Evolutionary conservation across 2,329 filamentous ascomycete species (phyloP), one percentile per base, ranked within the genome.

Genomic region (Trichoderma guizhouense): DNA sequence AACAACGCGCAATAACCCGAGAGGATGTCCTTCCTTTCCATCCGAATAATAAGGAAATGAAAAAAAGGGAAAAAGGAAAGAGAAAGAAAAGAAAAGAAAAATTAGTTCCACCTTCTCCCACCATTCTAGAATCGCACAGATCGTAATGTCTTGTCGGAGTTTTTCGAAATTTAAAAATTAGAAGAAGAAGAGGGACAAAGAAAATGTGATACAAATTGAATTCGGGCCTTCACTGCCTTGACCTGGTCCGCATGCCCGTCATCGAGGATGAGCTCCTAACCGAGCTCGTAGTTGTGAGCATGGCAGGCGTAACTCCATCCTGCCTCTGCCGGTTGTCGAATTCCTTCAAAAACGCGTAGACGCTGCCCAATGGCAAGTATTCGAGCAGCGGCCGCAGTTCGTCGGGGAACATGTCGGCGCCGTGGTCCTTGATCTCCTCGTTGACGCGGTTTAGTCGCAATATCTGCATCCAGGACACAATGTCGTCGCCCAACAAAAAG

Each of bases 401-500:
- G 51, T 74, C 57, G 24, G 79, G 79, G 64, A 79, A 81, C 15
- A 81, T 73, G 11, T 77, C 64, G 14, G 79, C 80, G 2, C 74
- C 75, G 21, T 79, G 71, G 73, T 82, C 78, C 64, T 76, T 79
- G 72, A 82, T 79, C 65, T 82, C 81, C 71, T 82, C 79, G 74
- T 80, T 78, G 21, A 78, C 75, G 5, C 78, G 79, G 60, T 82
- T 82, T 34, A 81, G 58, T 2, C 76, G 76, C 9, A 82, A 75
- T 18, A 82, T 68, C 72, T 82, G 80, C 62, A 76, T 79, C 80
- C 80, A 82, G 1, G 80, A 78, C 7, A 82, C 77, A 12, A 82
- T 80, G 53, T 77, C 75, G 67, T 82, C 79, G 34, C 80, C 80
- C 30, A 82, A 76, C 5, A 83, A 73, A 43, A 78, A 78, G 2